Percentiles rank a stretch among this genome's conserved stretches.
Conservation (phyloP, 805 yeast genomes). For the Metschnikowia similis region DNA sequence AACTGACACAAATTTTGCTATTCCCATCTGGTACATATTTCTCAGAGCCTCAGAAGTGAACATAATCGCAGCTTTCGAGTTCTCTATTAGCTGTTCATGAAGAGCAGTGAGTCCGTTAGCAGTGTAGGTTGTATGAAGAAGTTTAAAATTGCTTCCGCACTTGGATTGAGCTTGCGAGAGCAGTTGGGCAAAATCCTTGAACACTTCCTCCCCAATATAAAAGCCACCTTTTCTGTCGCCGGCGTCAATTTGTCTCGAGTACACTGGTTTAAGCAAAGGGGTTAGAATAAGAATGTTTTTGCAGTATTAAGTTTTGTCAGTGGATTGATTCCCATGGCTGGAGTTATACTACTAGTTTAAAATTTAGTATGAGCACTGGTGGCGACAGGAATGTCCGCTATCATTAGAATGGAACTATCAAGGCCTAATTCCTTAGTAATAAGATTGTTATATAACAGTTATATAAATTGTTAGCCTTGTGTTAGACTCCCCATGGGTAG, state of each 20-base stretch:
- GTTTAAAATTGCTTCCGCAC: conserved; percentile 33
- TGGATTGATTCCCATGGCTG: no score
- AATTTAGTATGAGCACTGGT: no score
- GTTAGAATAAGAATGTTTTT: conserved; percentile 33
- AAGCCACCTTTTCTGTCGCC: conserved; percentile 17
- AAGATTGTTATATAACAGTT: no score
- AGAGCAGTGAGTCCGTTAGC: conserved; percentile 52
- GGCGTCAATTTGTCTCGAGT: conserved; percentile 15
- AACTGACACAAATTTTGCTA: conserved; percentile 53
- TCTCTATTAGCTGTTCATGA: conserved; percentile 52
- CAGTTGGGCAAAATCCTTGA: conserved; percentile 47
- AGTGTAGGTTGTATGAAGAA: conserved; percentile 55
- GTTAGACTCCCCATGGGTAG: no score
- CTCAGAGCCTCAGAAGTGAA: conserved; percentile 56
- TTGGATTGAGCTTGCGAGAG: conserved; percentile 35
- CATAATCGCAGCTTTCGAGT: conserved; percentile 47
- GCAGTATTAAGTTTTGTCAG: no score
- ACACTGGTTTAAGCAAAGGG: conserved; percentile 37
- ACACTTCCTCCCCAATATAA: conserved; percentile 48
- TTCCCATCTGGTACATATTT: conserved; percentile 58
- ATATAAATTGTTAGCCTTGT: no score
- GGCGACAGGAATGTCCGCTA: no score
- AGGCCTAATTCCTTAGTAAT: no score
- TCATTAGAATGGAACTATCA: no score
- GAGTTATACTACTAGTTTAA: no score